These are phyloP conservation scores for Periglandula ipomoeae DNA, from an alignment of 2,329 filamentous ascomycete species.

Conservation along the genomic window DNA sequence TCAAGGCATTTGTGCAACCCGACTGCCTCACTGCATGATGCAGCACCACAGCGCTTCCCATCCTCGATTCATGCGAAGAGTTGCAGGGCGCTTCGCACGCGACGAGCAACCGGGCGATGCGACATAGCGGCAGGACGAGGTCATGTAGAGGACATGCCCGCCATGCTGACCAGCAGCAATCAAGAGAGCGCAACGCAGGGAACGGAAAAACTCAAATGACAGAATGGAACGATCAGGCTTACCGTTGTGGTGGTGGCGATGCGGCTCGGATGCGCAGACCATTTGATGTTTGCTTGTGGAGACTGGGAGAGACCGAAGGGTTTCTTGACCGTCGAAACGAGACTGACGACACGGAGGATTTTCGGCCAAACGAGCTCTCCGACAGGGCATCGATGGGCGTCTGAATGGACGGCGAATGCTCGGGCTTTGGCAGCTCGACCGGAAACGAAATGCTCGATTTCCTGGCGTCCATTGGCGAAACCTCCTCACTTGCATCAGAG, in stretches of 20 bases:
- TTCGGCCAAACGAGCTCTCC: conserved; percentile 8
- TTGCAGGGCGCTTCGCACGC: conserved; percentile 1
- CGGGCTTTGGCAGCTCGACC: conserved; percentile 21
- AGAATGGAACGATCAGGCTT: not conserved
- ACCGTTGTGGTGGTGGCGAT: conserved; percentile 9
- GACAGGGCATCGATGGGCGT: conserved; percentile 4
- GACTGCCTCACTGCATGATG: not conserved
- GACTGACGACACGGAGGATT: conserved; percentile 8
- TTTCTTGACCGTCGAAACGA: conserved; percentile 6
- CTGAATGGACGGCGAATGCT: conserved; percentile 10
- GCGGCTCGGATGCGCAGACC: conserved; percentile 2
- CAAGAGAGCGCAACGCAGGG: not conserved
- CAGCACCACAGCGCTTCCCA: not conserved
- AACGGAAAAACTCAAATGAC: not conserved
- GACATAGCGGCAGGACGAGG: not conserved
- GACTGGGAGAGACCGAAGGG: conserved; percentile 1
- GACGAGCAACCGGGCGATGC: not conserved
- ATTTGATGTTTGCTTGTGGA: conserved; percentile 1
- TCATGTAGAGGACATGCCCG: not conserved
- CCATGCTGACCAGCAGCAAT: not conserved
- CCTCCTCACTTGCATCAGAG: conserved; percentile 15
- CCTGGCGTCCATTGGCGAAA: conserved; percentile 19
- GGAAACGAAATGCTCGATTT: conserved; percentile 26
- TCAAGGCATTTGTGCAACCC: not conserved
- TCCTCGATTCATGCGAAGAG: not conserved